Percentiles rank a stretch among this genome's conserved stretches.
phyloP scores from a whole-genome alignment of 768 basidiomycete genomes.

The Guyanaporus albipodus region DNA sequence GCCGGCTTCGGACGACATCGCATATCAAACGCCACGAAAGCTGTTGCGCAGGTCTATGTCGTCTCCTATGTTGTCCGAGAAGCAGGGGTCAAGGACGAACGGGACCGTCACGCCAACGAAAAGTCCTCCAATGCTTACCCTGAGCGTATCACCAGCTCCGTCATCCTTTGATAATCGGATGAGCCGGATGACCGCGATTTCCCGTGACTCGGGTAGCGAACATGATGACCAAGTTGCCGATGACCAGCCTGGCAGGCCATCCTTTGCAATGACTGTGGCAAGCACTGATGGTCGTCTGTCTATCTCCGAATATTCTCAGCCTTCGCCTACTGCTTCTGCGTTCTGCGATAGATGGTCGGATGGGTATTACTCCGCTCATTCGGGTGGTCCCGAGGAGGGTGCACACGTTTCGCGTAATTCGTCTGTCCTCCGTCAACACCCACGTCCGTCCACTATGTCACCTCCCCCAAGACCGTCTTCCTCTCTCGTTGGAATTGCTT shows the following conservation, averaged over 20 bases:
- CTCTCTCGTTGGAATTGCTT: constrained; percentile 50
- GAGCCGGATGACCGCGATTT: constrained; percentile 22
- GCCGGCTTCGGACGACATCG: constrained; percentile 7
- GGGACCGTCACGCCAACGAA: constrained; percentile 30
- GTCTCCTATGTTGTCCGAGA: constrained; percentile 49
- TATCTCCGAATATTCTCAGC: constrained; percentile 63
- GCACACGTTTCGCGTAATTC: constrained; percentile 20
- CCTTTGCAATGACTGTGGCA: constrained; percentile 48
- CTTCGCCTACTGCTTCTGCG: constrained; percentile 77
- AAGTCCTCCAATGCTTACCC: constrained; percentile 42
- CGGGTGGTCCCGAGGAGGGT: constrained; percentile 18
- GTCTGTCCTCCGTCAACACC: constrained; percentile 14
- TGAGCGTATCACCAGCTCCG: constrained; percentile 29
- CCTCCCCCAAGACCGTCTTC: constrained; percentile 64
- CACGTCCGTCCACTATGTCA: constrained; percentile 37
- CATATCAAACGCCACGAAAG: constrained; percentile 13
- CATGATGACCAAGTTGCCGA: constrained; percentile 33
- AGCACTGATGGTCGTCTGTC: constrained; percentile 45
- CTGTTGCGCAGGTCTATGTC: constrained; percentile 48
- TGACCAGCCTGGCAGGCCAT: constrained; percentile 36
- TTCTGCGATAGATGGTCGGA: constrained; percentile 56
- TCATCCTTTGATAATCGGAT: constrained; percentile 25
- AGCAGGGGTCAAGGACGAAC: constrained; percentile 34
- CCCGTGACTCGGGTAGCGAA: constrained; percentile 39
- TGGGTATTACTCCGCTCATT: constrained; percentile 30